Conservation (phyloP, 345 rosid species). For the Syzygium aqueum region DNA sequence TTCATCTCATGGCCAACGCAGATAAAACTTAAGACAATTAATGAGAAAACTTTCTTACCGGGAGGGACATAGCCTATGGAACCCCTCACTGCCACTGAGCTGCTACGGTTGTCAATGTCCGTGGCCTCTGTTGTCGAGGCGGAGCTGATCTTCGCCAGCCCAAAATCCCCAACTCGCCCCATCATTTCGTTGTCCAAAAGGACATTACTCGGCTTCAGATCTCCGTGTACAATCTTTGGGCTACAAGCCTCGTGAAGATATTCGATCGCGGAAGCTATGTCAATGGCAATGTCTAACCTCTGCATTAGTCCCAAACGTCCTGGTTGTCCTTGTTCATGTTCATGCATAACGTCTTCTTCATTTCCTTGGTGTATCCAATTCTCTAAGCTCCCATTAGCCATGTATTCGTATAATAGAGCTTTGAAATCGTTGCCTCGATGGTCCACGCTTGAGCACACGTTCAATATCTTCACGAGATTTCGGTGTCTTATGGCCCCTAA, state of each 20-base stretch:
- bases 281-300: neutral
- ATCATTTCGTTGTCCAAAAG: accelerated
- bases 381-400: neutral
- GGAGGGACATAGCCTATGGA: accelerated
- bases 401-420: neutral
- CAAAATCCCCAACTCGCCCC: neutral
- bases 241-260: neutral
- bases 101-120: accelerated
- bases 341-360: neutral
- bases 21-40: neutral
- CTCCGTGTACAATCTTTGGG: neutral
- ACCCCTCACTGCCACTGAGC: neutral
- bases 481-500: neutral
- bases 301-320: neutral
- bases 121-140: accelerated
- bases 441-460: neutral
- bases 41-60: neutral
- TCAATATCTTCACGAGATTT: neutral
- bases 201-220: neutral
- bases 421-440: neutral
- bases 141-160: accelerated
- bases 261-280: neutral
- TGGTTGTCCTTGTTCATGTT: neutral
- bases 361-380: neutral
- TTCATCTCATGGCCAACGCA: neutral